Percentiles rank a stretch among this genome's conserved stretches.
These are phyloP conservation scores for Lycium ferocissimum DNA, from an alignment of 257 asterid species.

Conservation along the genomic window DNA sequence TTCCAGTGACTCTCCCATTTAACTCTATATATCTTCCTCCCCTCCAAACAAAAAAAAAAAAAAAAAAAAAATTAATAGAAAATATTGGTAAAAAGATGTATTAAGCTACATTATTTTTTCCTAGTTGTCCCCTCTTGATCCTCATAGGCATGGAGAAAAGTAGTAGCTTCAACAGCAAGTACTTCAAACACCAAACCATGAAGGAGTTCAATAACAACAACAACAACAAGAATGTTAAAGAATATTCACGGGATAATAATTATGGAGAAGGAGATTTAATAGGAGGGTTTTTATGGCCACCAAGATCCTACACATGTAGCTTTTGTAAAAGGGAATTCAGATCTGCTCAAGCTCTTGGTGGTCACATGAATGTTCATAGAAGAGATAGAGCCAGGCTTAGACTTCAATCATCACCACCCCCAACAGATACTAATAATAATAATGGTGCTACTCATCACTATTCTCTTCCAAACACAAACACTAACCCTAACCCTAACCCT, in stretches of 20 bases:
- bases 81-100: background rate
- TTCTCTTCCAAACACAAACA: slow-evolving; percentile 50
- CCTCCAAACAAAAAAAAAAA: slow-evolving; percentile 2
- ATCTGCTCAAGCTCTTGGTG: slow-evolving; percentile 98
- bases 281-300: slow-evolving; percentile 86
- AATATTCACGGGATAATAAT: slow-evolving; percentile 41
- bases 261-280: slow-evolving; percentile 43
- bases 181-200: slow-evolving; percentile 29
- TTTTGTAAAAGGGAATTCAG: slow-evolving; percentile 90
- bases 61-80: background rate
- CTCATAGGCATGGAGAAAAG: slow-evolving; percentile 26
- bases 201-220: slow-evolving; percentile 40
- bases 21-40: slow-evolving; percentile 22
- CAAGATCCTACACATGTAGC: slow-evolving; percentile 79
- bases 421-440: slow-evolving; percentile 20
- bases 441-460: background rate
- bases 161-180: background rate
- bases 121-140: slow-evolving; percentile 25
- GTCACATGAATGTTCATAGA: slow-evolving; percentile 97
- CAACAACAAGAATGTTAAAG: slow-evolving; percentile 43
- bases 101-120: background rate
- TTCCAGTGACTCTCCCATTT: slow-evolving; percentile 16
- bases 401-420: slow-evolving; percentile 45
- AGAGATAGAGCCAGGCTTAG: slow-evolving; percentile 79
- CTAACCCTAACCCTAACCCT: slow-evolving; percentile 60